Evolutionary conservation across 2,329 filamentous ascomycete genomes (phyloP).

Genomic region (Penicillium hesseltinei): DNA sequence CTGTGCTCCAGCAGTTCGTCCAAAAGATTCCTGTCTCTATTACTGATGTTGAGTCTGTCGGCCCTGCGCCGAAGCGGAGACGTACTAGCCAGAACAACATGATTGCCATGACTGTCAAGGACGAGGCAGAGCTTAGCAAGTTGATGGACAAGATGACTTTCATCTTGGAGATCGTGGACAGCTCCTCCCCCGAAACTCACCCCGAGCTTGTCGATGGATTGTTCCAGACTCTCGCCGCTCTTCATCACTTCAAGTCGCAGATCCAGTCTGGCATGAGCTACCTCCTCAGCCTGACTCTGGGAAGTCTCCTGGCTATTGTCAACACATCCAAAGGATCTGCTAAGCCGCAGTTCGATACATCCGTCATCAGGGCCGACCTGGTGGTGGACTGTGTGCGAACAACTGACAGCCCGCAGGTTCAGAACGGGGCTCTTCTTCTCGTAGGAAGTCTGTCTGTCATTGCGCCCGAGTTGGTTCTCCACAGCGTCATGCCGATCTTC

Average conservation of each 20-base stretch:
- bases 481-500: conserved; percentile 99
- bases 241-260: conserved; percentile 79
- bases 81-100: conserved; percentile 72
- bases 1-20: conserved; percentile 70
- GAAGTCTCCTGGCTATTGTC: conserved; percentile 79
- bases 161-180: conserved; percentile 83
- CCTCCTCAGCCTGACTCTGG: conserved; percentile 78
- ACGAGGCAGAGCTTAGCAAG: conserved; percentile 63
- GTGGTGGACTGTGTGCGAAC: conserved; percentile 93
- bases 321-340: conserved; percentile 61
- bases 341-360: conserved; percentile 64
- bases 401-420: conserved; percentile 86
- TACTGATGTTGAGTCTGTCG: conserved; percentile 66
- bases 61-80: conserved; percentile 73
- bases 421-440: conserved; percentile 84
- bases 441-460: conserved; percentile 83
- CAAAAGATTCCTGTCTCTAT: conserved; percentile 69
- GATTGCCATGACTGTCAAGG: conserved; percentile 59
- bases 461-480: conserved; percentile 85
- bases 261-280: conserved; percentile 87
- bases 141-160: conserved; percentile 77
- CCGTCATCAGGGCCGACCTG: conserved; percentile 80
- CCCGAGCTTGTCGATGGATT: conserved; percentile 72
- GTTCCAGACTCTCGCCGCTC: conserved; percentile 80
- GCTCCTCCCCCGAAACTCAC: conserved; percentile 71